Base-by-base conservation (phyloP, 306 rosid species). In the Glycine tomentella region DNA sequence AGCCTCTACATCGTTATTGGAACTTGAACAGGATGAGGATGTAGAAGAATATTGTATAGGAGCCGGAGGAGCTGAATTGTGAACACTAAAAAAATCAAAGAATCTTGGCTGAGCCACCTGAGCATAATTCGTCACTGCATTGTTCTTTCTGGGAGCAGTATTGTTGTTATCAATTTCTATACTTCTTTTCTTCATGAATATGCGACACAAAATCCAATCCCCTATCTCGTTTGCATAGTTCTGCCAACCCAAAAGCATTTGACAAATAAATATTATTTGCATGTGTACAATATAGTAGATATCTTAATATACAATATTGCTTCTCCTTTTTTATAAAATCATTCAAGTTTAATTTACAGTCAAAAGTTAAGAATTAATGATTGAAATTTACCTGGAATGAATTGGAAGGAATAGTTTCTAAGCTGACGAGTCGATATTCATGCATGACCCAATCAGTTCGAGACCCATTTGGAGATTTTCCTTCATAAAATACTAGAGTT, bases 401-500 rank as follows among this genome's bases (percentile, higher is more conserved):
- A 42, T 73, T 68, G 36, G 58, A 76, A 46, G 63, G 1, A 45
- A 6, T 49, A 9, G 74, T 58, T 65, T 34, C 78, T 55, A 79
- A 46, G 49, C 51, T 38, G 65, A 85, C 31, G 42, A 92, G 97
- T 45, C 91, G 89, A 80, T 94, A 94, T 46, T 94, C 91, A 81
- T 92, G 97, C 97, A 94, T 88, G 75, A 88, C 10, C 97, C 97
- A 94, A 20, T 86, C 82, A 9, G 97, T 92, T 75, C 89, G 84
- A 17, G 77, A 16, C 1, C 92, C 91, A 72, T 78, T 80, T 11
- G 90, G 87, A 76, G 89, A 71, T 63, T 84, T 90, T 3, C 93
- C 93, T 67, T 67, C 40, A 15, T 84, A 84, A 70, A 94, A 94
- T 44, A 85, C 95, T 0, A 94, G 90, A 31, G 86, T 87, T 69